phyloP scores from a whole-genome alignment of 78 protist genomes.

The Isochrysis galbana region DNA sequence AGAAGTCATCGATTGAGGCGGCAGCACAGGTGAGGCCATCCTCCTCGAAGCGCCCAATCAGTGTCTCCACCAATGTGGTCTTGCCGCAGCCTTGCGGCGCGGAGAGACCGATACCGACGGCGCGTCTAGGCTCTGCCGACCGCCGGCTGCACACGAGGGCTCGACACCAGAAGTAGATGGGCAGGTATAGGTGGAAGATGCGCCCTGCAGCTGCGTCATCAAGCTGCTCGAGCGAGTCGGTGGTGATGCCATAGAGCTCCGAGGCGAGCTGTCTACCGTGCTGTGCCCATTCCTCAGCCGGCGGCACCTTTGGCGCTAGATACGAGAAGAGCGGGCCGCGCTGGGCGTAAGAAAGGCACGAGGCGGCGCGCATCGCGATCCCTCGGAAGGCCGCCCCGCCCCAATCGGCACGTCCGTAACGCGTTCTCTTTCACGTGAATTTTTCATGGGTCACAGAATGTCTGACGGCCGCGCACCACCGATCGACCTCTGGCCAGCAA shows the following conservation, averaged over 20 bases:
- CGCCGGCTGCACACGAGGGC: not conserved
- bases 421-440: too few species aligned
- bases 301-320: not conserved
- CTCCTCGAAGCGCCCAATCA: not conserved
- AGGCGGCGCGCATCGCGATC: not conserved
- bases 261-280: not conserved
- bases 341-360: not conserved
- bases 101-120: not conserved
- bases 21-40: not conserved
- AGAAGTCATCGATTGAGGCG: not conserved
- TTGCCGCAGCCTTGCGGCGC: conserved; percentile 29
- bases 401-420: too few species aligned
- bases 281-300: not conserved
- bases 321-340: not conserved
- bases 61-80: not conserved
- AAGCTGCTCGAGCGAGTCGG: not conserved
- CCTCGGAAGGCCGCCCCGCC: too few species aligned
- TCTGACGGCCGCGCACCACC: too few species aligned
- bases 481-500: too few species aligned
- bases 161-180: not conserved
- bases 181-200: conserved; percentile 8
- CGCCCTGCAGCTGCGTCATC: not conserved
- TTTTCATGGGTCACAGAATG: too few species aligned
- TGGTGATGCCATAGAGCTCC: not conserved
- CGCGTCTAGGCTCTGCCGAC: not conserved